Conservation (phyloP, 441 rosid species). For the Gossypium gossypioides region DNA sequence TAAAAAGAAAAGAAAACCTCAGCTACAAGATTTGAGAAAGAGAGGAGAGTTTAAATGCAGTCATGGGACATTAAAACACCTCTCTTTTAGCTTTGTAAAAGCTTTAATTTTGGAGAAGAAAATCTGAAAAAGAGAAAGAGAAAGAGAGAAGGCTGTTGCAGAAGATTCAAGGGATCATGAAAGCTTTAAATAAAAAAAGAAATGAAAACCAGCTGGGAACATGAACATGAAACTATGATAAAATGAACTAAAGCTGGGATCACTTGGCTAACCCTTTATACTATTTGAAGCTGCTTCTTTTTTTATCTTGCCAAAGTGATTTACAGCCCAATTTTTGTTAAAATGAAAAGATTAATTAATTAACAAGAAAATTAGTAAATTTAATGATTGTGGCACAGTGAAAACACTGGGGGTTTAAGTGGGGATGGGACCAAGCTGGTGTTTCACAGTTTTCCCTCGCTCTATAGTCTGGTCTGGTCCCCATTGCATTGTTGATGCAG, state of each 20-base stretch:
- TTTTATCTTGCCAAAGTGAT: neutral
- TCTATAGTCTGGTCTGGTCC: neutral
- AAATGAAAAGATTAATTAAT: neutral
- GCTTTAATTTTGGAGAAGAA: constrained; percentile 8
- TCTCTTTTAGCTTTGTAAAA: constrained; percentile 21
- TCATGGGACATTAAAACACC: constrained; percentile 31
- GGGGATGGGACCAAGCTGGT: neutral
- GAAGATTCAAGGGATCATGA: constrained; percentile 22
- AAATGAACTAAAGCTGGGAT: neutral
- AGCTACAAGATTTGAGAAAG: constrained; percentile 15
- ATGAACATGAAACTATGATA: neutral
- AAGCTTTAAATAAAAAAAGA: neutral
- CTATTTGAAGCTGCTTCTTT: neutral
- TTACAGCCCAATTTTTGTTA: neutral
- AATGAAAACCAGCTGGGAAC: neutral
- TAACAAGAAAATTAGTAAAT: neutral
- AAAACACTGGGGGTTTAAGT: neutral
- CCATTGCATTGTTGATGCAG: neutral
- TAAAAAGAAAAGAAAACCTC: neutral
- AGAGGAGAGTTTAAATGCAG: constrained; percentile 23
- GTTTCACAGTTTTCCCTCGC: neutral
- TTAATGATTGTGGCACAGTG: neutral
- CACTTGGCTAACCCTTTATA: neutral
- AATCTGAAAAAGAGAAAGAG: too few species aligned
- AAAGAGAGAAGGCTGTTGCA: constrained; percentile 21